Conservation (phyloP, 2,329 filamentous ascomycete species). For the Epichloe sibirici region DNA sequence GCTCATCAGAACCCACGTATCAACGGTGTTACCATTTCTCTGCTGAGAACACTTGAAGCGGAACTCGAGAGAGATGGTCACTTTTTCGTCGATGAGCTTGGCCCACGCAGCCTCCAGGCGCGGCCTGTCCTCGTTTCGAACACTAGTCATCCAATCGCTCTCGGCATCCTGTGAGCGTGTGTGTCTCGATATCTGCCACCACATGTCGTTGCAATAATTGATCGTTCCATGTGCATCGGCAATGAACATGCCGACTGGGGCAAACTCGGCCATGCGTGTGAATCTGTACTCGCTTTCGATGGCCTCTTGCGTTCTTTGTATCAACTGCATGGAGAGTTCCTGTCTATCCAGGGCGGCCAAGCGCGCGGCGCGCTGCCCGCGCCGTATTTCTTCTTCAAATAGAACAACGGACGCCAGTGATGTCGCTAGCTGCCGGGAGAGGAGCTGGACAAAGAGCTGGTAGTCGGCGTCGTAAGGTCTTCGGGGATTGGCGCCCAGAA, state of each 20-base stretch:
- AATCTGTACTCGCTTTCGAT: constrained; percentile 65
- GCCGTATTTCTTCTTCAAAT: constrained; percentile 71
- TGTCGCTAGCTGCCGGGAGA: constrained; percentile 65
- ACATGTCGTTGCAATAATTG: constrained; percentile 73
- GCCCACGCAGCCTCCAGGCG: constrained; percentile 50
- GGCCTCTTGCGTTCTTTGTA: constrained; percentile 48
- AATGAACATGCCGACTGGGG: constrained; percentile 76
- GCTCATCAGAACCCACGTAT: constrained; percentile 68
- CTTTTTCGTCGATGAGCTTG: constrained; percentile 46
- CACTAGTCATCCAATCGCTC: constrained; percentile 60
- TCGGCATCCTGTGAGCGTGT: constrained; percentile 44
- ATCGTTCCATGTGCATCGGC: constrained; percentile 60
- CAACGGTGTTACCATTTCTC: constrained; percentile 45
- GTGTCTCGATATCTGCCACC: constrained; percentile 58
- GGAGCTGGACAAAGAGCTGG: constrained; percentile 60
- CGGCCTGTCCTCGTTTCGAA: constrained; percentile 52
- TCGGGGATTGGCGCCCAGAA: constrained; percentile 67
- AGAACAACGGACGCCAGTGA: constrained; percentile 71
- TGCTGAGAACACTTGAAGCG: constrained; percentile 59
- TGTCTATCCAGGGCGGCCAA: constrained; percentile 66
- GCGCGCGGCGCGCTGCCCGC: constrained; percentile 60
- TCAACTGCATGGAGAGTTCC: constrained; percentile 64
- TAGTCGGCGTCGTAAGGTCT: constrained; percentile 74
- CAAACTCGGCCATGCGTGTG: constrained; percentile 73
- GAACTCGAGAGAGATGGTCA: constrained; percentile 59